Evolutionary conservation across 495 filamentous ascomycete species (phyloP), one percentile per base, ranked within the genome.

Genomic region (Talaromyces adpressus): DNA sequence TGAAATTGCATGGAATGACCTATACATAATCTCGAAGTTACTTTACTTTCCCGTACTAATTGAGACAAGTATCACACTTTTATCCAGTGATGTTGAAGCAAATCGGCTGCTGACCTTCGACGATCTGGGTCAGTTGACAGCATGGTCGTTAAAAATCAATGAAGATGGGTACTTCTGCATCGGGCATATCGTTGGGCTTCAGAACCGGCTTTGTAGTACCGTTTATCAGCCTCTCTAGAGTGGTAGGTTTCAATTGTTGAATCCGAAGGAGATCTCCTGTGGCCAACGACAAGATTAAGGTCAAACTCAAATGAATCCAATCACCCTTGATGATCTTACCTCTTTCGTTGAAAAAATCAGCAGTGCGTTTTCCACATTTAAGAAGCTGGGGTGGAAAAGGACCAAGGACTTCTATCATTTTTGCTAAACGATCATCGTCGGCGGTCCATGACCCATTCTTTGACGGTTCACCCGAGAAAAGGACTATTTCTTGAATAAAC

Each of bases 71-170:
- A 52, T 52, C 22, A 52, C 47, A 52, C 22, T 16, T 52, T 52
- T 52, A 63, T 20, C 66, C 70, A 70, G 49, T 68, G 66, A 61
- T 70, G 70, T 60, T 61, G 66, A 45, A 72, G 56, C 51, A 72
- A 53, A 57, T 67, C 61, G n/a, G 54, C 45, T n/a, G 66, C 61
- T 30, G 68, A 65, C 41, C 70, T 71, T 39, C 67, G 65, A 64
- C n/a, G 9, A 56, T 20, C 41, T 12, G 66, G 60, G 41, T 67
- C 64, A 54, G 63, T 68, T 62, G 61, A 63, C 60, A 69, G 71
- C 66, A 66, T 72, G 6, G 63, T 65, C 49, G 49, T 58, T 2
- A 76, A 63, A 77, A 75, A 30, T 75, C 75, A 53, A 77, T 63
- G 54, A 77, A 75, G 62, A 71, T 25, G 9, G 67, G 64, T 27